Percentiles rank a stretch among this genome's conserved stretches.
Evolutionary conservation across 1,284 basidiomycete genomes (phyloP).

Genomic region (Erythrobasidium hasegawianum): DNA sequence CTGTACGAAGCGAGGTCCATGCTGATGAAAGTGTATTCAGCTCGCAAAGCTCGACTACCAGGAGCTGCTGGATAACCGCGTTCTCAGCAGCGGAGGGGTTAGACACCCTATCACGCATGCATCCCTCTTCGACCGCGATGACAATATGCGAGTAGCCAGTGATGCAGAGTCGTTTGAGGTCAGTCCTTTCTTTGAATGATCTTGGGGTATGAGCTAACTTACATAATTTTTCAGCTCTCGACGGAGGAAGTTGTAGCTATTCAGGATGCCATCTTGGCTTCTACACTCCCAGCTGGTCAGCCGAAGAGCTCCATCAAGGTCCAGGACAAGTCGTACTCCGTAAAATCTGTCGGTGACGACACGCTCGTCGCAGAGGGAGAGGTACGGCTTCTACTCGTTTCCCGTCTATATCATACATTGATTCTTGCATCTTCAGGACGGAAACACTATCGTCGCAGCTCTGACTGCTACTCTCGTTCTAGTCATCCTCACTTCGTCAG

Average conservation of each 20-base stretch:
- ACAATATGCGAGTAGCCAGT: slow-evolving; percentile 28
- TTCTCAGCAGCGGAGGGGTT: slow-evolving; percentile 8
- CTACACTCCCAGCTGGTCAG: neutral
- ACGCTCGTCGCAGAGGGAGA: slow-evolving; percentile 15
- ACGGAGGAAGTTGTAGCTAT: slow-evolving; percentile 20
- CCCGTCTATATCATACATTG: neutral
- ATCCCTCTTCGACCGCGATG: slow-evolving; percentile 30
- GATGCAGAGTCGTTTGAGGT: slow-evolving; percentile 29
- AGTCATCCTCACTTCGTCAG: slow-evolving; percentile 15
- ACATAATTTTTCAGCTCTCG: slow-evolving; percentile 18
- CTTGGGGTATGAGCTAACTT: too few species aligned
- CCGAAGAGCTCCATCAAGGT: slow-evolving; percentile 15
- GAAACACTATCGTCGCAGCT: slow-evolving; percentile 13
- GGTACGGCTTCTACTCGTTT: neutral
- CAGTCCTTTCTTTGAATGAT: too few species aligned
- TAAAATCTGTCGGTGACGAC: neutral
- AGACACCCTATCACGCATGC: slow-evolving; percentile 28
- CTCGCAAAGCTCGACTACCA: slow-evolving; percentile 25
- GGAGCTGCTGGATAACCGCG: slow-evolving; percentile 21
- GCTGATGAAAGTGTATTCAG: slow-evolving; percentile 7
- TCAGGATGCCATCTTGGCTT: slow-evolving; percentile 5
- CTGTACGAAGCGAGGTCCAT: neutral
- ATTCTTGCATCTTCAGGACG: neutral
- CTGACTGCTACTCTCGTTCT: slow-evolving; percentile 17
- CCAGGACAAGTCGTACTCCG: slow-evolving; percentile 18